phyloP scores from a whole-genome alignment of 768 basidiomycete genomes.

The Termitomyces sp. region DNA sequence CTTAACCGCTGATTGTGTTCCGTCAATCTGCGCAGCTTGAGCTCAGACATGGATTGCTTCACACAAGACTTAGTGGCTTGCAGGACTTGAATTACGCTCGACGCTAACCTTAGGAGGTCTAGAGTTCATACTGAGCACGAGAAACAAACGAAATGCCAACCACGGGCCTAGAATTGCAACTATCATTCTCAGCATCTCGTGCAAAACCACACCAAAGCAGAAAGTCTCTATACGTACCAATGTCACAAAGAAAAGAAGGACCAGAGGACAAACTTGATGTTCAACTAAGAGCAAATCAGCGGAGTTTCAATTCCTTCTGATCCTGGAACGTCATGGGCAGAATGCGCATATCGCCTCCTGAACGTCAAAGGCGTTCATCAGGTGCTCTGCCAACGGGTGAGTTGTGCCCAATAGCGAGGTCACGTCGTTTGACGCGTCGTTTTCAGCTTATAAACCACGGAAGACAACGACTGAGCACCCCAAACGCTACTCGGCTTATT shows the following conservation, averaged over 20 bases:
- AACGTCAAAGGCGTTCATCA: conserved; percentile 3
- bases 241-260: conserved; percentile 16
- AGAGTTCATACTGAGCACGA: conserved; percentile 52
- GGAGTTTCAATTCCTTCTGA: conserved; percentile 38
- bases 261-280: conserved; percentile 15
- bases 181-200: not conserved
- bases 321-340: conserved; percentile 11
- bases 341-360: conserved; percentile 7
- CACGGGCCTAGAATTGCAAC: conserved; percentile 11
- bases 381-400: not conserved
- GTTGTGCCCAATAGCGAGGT: not conserved
- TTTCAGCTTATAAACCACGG: conserved; percentile 2
- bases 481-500: not conserved
- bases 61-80: conserved; percentile 5
- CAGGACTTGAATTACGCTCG: conserved; percentile 7
- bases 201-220: not conserved
- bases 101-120: conserved; percentile 64
- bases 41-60: conserved; percentile 94
- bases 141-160: conserved; percentile 15
- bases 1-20: conserved; percentile 91
- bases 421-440: not conserved
- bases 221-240: conserved; percentile 6
- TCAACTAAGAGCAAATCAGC: conserved; percentile 25
- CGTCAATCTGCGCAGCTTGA: conserved; percentile 88
- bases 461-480: not conserved